Evolutionary conservation across 495 filamentous ascomycete genomes (phyloP), one percentile per base, ranked within the genome.

Genomic region (Tuber indicum): DNA sequence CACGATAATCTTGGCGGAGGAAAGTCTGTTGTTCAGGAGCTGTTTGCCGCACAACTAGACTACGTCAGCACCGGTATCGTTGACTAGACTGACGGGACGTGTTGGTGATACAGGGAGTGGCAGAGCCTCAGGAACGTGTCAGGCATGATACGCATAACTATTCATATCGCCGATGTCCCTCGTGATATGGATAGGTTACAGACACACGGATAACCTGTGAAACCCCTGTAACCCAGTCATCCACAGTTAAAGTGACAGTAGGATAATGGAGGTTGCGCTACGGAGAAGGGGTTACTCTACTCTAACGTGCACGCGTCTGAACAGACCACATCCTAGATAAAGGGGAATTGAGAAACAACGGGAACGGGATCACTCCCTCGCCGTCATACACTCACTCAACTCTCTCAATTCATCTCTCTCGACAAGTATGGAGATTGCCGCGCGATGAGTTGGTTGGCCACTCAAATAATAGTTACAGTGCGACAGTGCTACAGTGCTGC

Each of bases 111-210:
- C 26, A 32, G 26, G 26, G 26, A 17, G 10, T 4, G 26, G 14
- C 26, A 66, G 58, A 66, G 58, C 58, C 58, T 66, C 58, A 66
- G 58, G 58, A 66, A 66, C 58, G 23, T 58, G 52, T 58, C 52
- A n/a, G 19, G 19, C 23, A 49, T 21, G 45, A 46, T 46, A 46
- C 46, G 16, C 19, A 46, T 46, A 46, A 49, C 47, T 9, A 10
- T 9, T 6, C 23, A 26, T 26, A 26, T 14, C 58, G 4, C 23
- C 0, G 58, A 36, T 66, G 58, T 66, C 26, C 58, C 58, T 19
- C 58, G 32, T 66, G 58, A 66, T 66, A 26, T 32, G 14, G 32
- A 66, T 66, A 66, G 6, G 58, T 66, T 66, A 66, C 4, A 66
- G 58, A 66, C 58, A 0, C 6, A 32, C 14, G 21, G 58, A 66